Percentiles rank a stretch among this genome's conserved stretches.
Evolutionary conservation across 1,284 basidiomycete species (phyloP).

Genomic region (Quambalaria eucalypti): DNA sequence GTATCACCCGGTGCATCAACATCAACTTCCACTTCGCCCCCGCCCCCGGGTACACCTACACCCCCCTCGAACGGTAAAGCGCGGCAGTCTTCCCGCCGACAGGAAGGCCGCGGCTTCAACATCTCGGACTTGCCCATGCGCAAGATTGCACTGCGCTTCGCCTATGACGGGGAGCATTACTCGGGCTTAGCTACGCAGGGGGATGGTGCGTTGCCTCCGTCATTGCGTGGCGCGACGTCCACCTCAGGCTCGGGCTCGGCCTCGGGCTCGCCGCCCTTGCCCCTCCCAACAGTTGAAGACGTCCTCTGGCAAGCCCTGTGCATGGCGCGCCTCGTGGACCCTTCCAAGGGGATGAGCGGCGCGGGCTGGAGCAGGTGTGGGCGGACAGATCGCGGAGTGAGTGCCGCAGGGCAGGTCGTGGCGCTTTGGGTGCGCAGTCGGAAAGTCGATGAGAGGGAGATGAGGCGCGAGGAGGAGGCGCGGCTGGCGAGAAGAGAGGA

Average conservation of each 20-base stretch:
- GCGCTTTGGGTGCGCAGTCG: conserved; percentile 61
- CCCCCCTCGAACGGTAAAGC: too few species aligned
- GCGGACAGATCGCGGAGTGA: conserved; percentile 87
- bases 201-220: too few species aligned
- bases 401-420: conserved; percentile 85
- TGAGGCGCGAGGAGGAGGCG: conserved; percentile 3
- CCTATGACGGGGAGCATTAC: conserved; percentile 85
- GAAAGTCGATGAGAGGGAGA: conserved; percentile 30
- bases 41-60: too few species aligned
- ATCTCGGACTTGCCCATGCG: conserved; percentile 63
- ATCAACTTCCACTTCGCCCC: too few species aligned
- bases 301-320: conserved; percentile 66
- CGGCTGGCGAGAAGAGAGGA: not conserved
- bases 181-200: conserved; percentile 67
- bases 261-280: conserved; percentile 41
- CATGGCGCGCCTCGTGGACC: conserved; percentile 33
- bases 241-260: not conserved
- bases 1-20: too few species aligned
- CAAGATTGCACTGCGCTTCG: conserved; percentile 85
- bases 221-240: not conserved
- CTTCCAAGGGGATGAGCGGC: conserved; percentile 43
- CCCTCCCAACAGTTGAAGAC: conserved; percentile 80
- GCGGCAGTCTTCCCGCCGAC: too few species aligned
- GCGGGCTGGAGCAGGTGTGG: conserved; percentile 87
- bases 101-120: conserved; percentile 51